Base-by-base conservation (phyloP, 2,329 filamentous ascomycete species). In the Leptosphaerulina australis region DNA sequence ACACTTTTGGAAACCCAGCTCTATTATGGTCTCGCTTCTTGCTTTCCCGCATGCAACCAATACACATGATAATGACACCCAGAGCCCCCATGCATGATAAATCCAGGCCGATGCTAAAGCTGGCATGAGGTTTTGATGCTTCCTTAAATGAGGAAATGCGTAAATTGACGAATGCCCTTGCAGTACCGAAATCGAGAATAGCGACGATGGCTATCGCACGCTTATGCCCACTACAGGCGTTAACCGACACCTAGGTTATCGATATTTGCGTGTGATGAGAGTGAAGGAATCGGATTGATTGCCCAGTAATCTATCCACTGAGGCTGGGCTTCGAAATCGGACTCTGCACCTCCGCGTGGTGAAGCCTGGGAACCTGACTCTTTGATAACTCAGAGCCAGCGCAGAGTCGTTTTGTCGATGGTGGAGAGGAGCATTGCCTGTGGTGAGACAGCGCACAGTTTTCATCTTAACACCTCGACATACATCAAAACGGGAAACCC, bases 231-330 rank as follows among this genome's bases (percentile, higher is more conserved):
- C 57, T 62, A 1, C 58, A 60, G 58, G 56, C 63, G 72, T 77
- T 84, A 59, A 84, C 83, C 18, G 83, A 73, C 0, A 78, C 79
- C 82, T 81, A 84, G 7, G 77, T 78, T 25, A 85, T 64, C 63
- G 81, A 82, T 0, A 81, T 78, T 0, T 81, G 81, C 0, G 82
- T 81, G 7, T n/a, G n/a, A n/a, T n/a, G n/a, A n/a, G n/a, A n/a
- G n/a, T n/a, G n/a, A n/a, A n/a, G n/a, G n/a, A n/a, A n/a, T n/a
- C n/a, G n/a, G n/a, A n/a, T n/a, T n/a, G n/a, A n/a, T n/a, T n/a
- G n/a, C n/a, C n/a, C n/a, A n/a, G n/a, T n/a, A n/a, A n/a, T n/a
- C n/a, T n/a, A n/a, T n/a, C n/a, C n/a, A n/a, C n/a, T n/a, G n/a
- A n/a, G n/a, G n/a, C n/a, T n/a, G n/a, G n/a, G n/a, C n/a, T n/a